Evolutionary conservation across 2,329 filamentous ascomycete species (phyloP).

Genomic region (Apiospora kogelbergensis): DNA sequence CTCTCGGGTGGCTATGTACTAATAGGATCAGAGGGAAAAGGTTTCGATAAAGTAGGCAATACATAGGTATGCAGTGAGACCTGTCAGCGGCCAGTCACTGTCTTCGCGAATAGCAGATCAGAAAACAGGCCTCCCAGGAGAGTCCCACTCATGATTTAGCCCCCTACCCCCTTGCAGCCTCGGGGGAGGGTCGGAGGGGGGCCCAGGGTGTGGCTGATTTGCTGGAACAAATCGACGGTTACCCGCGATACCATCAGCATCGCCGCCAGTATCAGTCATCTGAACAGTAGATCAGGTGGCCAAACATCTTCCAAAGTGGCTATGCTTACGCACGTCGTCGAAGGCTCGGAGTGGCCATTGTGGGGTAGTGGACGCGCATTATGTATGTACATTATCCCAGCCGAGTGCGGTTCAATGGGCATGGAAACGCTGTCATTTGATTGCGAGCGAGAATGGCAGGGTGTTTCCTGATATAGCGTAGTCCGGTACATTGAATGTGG

Average conservation of each 20-base stretch:
- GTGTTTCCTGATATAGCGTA: background rate
- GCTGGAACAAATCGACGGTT: background rate
- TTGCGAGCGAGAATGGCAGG: background rate
- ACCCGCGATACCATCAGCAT: slow-evolving; percentile 3
- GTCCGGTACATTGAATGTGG: background rate
- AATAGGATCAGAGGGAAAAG: background rate
- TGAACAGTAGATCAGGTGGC: background rate
- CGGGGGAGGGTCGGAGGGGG: background rate
- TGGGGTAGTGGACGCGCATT: background rate
- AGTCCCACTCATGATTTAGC: background rate
- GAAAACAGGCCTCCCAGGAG: background rate
- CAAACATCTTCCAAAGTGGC: background rate
- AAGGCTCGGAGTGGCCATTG: background rate
- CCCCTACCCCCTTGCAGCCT: background rate
- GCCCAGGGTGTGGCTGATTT: background rate
- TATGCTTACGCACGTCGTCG: background rate
- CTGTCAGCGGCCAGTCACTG: no score
- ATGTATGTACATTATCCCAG: no score
- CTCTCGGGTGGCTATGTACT: background rate
- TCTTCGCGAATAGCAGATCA: background rate
- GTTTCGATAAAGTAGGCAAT: background rate
- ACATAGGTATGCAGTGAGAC: background rate
- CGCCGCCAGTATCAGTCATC: background rate
- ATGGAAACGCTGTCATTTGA: background rate
- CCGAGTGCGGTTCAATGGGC: background rate